phyloP scores from a whole-genome alignment of 2,329 filamentous ascomycete genomes.

The Alternaria brassicicola region DNA sequence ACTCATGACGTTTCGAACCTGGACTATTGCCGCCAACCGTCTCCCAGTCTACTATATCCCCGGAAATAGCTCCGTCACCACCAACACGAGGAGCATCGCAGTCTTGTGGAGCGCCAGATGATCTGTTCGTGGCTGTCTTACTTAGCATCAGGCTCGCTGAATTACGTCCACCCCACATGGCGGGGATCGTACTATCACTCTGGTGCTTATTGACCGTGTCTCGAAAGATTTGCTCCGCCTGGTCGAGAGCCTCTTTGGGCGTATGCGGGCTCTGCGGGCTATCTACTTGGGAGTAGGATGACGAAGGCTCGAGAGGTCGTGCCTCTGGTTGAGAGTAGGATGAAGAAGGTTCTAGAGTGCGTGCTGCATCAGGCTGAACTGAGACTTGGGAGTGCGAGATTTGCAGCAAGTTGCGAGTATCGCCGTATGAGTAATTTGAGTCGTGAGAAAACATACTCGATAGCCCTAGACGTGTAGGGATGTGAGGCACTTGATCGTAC shows the following conservation, averaged over 20 bases:
- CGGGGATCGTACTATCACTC: conserved; percentile 31
- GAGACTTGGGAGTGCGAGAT: conserved; percentile 21
- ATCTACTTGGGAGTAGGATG: conserved; percentile 36
- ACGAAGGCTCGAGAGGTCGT: conserved; percentile 28
- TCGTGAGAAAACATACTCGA: conserved; percentile 34
- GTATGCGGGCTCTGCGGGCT: conserved; percentile 17
- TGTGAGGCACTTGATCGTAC: conserved; percentile 17
- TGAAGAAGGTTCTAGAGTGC: conserved; percentile 28
- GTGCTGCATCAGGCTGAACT: not conserved
- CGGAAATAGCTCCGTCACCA: conserved; percentile 11
- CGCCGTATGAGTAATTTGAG: conserved; percentile 45
- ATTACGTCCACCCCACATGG: conserved; percentile 40
- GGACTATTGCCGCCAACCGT: conserved; percentile 36
- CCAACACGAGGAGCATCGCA: not conserved
- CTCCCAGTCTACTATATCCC: conserved; percentile 44
- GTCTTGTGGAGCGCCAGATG: conserved; percentile 8
- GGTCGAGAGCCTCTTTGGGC: conserved; percentile 36
- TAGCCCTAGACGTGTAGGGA: conserved; percentile 10
- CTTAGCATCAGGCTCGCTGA: conserved; percentile 36
- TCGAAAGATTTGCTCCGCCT: conserved; percentile 42
- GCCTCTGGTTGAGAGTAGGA: conserved; percentile 29
- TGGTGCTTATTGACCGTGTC: conserved; percentile 11
- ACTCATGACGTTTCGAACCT: conserved; percentile 17
- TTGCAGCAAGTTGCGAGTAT: conserved; percentile 42
- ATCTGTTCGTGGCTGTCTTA: conserved; percentile 11